Evolutionary conservation across 768 basidiomycete species (phyloP), one percentile per base, ranked within the genome.

Genomic region (Tulasnella sp.): DNA sequence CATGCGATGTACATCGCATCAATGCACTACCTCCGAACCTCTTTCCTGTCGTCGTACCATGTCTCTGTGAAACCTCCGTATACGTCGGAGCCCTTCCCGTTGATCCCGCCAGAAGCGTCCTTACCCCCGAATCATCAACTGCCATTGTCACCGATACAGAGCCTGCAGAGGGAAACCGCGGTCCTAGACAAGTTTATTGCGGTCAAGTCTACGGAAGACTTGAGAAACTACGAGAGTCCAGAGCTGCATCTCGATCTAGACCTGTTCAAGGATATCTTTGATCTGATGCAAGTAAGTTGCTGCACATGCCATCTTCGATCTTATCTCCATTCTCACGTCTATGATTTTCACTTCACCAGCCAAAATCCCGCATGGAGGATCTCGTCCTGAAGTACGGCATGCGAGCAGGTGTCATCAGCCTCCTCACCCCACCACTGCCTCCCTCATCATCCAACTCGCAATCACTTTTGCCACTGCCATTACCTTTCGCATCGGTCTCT

Each of bases 21-120:
- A 70, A 90, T 88, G 87, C 82, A 89, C 64, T 78, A 90, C 61
- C 76, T 92, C 3, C 79, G 89, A 38, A 84, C 83, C 0, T 80
- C 81, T 0, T 89, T 88, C 68, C 73, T 91, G 44, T 78, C 81
- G 4, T 72, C 78, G 0, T 92, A 91, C 67, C 70, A 72, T 22
- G 71, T 75, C 15, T 76, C 84, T 48, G 74, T 92, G 61, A 79
- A 81, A 24, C 66, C 74, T 0, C 85, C 85, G 0, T 89, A 90
- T 70, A 74, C 83, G 3, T 84, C 83, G 46, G 86, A 92, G 63
- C 87, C 88, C 0, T 91, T 89, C 71, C 87, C 86, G 0, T 70
- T 29, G 17, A 46, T 31, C 50, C 50, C 38, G 62, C 68, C 44
- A 49, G 54, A 56, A 24, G 67, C 38, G 46, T 65, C 15, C 58